Evolutionary conservation across 441 rosid species (phyloP), one percentile per base, ranked within the genome.

Genomic region (Bocquillonia castaneifolia): DNA sequence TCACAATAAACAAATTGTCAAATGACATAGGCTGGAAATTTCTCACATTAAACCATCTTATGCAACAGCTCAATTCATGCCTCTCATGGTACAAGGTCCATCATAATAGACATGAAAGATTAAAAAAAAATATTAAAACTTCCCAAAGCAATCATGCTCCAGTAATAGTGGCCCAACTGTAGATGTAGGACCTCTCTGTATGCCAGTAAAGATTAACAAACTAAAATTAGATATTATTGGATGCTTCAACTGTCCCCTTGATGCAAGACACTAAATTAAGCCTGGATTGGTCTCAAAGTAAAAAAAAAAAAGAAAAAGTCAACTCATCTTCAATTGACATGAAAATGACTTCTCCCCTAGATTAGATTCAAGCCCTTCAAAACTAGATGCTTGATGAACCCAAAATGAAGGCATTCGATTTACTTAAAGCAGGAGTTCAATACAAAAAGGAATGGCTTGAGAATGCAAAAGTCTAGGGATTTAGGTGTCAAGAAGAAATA

Each of bases 151-250:
- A 48, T 15, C 51, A 28, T 31, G 22, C 10, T 42, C 28, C 52
- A 26, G 3, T 40, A 2, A 17, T 37, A 7, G 10, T 23, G 26
- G 55, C 31, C 45, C 37, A 37, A 40, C 54, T 59, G 25, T 22
- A 53, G 44, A 42, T 53, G 67, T 42, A 71, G 67, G 68, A 59
- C 44, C n/a, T n/a, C n/a, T n/a, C 66, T 39, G n/a, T 17, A 70
- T 10, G 20, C 37, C 26, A 47, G 53, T 2, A 28, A 39, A 20
- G n/a, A 36, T 6, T 20, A 32, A 13, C 12, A 34, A 45, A 44
- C 26, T 26, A 17, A 39, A 39, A 66, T 36, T 22, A 39, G 54
- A 51, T 36, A 52, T 29, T 47, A 32, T 51, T 6, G 3, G 29
- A 12, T 51, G 47, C 15, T 6, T 32, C 68, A 64, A 45, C 32